Evolutionary conservation across 805 yeast genomes (phyloP), one percentile per base, ranked within the genome.

Genomic region (Starmerella stellata): DNA sequence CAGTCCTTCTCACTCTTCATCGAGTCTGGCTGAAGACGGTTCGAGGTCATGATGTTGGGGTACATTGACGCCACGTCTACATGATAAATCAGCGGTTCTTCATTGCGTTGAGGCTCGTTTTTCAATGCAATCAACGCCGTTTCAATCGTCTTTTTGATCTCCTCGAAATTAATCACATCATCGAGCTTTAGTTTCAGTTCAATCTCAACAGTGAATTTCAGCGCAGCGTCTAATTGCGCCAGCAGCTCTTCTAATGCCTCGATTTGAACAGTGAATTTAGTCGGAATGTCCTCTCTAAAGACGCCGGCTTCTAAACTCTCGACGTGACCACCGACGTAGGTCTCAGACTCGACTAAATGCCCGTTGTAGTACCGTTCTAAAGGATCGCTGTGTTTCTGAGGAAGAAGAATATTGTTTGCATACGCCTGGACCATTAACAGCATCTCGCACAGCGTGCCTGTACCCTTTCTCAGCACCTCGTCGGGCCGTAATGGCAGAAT

Each of bases 21-120:
- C 3, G 96, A 85, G 59, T 90, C 99, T 0, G 99, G 99, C 56
- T 90, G 99, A 38, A 90, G 65, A 54, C 99, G 72, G 59, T 90
- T 90, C 0, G 96, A 79, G 5, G 94, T 82, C 96, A 90, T 90
- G 55, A 90, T 90, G 54, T 90, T 90, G 4, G 99, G 99, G 54
- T 90, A 90, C 99, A 90, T 90, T 1, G 98, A 90, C 1, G 99
- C 95, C 37, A 90, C 99, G 63, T 90, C 99, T 28, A 92, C 94
- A 54, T 90, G 99, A 52, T 92, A 90, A 45, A 90, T 90, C 35
- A 80, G 63, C 0, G 99, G 99, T 9, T 63, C 62, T 51, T 90
- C 96, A 11, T 57, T 55, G 48, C 95, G 65, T 28, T 64, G 64
- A 1, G 87, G 85, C 29, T 66, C 66, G 1, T 63, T 55, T 44